Evolutionary conservation across 2,329 filamentous ascomycete species (phyloP), one percentile per base, ranked within the genome.

Genomic region (Diaporthe longicolla): DNA sequence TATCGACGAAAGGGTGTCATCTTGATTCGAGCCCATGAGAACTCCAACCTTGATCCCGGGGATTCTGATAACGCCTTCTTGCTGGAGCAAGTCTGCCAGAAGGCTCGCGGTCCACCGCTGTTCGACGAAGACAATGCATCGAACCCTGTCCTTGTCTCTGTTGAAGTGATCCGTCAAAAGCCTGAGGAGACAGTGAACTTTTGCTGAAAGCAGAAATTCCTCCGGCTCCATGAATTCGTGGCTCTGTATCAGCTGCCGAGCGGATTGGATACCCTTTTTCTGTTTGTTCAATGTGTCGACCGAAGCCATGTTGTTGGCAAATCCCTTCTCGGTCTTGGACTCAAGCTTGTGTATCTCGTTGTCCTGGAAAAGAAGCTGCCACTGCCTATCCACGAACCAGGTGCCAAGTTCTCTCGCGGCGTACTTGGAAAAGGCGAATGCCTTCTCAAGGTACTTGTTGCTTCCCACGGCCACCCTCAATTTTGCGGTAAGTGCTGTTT

Each of bases 91-190:
- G 57, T 93, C 90, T 1, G 89, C 85, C 1, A 99, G 85, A 21
- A 97, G 82, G 24, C 90, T 89, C 0, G 95, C 96, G 0, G 95
- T 96, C 76, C 93, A 91, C 54, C 95, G 88, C 80, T 93, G 89
- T 75, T 94, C 88, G 0, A 97, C 95, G 81, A 99, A 98, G 0
- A 98, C 90, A 72, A 99, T 97, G 79, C 95, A 97, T 75, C 79
- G 78, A 4, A 79, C 77, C 24, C 92, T 91, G 37, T 88, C 86
- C 9, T 91, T 86, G 1, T 86, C 87, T 2, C 86, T 82, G 43
- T 88, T 83, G 78, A 95, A 98, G 66, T 92, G 88, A 10, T 89
- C 82, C 4, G 82, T 80, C 0, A 98, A 85, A 72, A 91, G 90
- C 2, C 85, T 80, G 29, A 90, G 81, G 0, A 98, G 88, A 7